Evolutionary conservation across 495 filamentous ascomycete species (phyloP).

Genomic region (Talaromyces trachyspermus): DNA sequence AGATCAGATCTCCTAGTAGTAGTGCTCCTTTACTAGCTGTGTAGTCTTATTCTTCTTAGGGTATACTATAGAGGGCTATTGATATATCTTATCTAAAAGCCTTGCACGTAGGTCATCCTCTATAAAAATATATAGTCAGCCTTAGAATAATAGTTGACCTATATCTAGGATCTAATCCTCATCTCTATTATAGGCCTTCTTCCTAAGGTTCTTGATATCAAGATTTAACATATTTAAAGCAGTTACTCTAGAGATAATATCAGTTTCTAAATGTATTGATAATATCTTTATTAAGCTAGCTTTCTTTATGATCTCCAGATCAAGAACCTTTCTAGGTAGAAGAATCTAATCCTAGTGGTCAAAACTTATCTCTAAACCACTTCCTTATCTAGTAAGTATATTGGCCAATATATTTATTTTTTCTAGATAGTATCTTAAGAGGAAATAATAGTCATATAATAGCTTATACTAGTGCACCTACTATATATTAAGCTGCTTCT

Average conservation of each 20-base stretch:
- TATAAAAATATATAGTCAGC: background rate
- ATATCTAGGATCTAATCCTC: background rate
- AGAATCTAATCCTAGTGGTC: background rate
- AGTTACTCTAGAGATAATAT: too few species aligned
- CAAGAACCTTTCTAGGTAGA: too few species aligned
- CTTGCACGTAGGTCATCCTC: background rate
- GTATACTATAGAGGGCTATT: conserved; percentile 1
- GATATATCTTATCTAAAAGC: conserved; percentile 10
- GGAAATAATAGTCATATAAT: conserved; percentile 12
- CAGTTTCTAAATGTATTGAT: too few species aligned
- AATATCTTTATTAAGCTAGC: too few species aligned
- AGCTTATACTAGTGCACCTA: conserved; percentile 16
- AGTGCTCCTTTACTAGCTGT: background rate
- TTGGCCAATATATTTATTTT: conserved; percentile 12
- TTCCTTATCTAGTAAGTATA: conserved; percentile 10
- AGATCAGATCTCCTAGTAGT: background rate
- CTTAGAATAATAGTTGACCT: background rate
- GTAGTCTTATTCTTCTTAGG: conserved; percentile 4
- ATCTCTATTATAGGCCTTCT: background rate
- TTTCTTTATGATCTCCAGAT: too few species aligned
- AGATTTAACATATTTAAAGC: too few species aligned
- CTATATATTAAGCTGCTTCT: conserved; percentile 12
- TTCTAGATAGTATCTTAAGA: conserved; percentile 7
- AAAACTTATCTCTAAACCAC: background rate
- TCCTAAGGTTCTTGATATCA: too few species aligned